phyloP scores from a whole-genome alignment of 208 protist genomes.

The Vickermania ingenoplastis region DNA sequence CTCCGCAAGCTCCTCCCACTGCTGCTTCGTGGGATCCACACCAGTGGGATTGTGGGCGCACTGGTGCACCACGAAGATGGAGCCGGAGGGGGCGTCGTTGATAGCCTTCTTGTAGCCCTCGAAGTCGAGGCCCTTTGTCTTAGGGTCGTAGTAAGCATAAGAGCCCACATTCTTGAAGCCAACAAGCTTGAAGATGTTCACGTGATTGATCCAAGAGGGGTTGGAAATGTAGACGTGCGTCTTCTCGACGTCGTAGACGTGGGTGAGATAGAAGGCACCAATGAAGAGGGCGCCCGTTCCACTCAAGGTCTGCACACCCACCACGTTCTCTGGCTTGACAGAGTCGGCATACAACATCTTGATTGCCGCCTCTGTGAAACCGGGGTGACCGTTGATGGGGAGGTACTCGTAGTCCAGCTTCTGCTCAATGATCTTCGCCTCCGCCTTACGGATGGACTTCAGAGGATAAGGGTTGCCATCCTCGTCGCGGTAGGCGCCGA shows the following conservation, averaged over 20 bases:
- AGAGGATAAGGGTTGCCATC: constrained; percentile 92
- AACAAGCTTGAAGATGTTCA: constrained; percentile 38
- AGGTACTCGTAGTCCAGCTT: constrained; percentile 96
- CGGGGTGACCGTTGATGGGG: constrained; percentile 86
- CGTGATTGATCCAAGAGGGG: constrained; percentile 87
- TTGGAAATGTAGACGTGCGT: constrained; percentile 71
- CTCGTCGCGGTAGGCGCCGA: constrained; percentile 97
- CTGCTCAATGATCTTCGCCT: constrained; percentile 48
- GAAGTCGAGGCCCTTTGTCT: constrained; percentile 67
- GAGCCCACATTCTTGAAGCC: constrained; percentile 47
- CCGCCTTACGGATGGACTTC: constrained; percentile 82
- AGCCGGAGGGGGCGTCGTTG: constrained; percentile 56
- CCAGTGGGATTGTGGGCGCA: constrained; percentile 99
- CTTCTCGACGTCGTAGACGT: constrained; percentile 16
- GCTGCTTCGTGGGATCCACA: constrained; percentile 91
- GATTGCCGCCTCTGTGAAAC: constrained; percentile 73
- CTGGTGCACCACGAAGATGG: constrained; percentile 94
- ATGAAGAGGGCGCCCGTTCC: constrained; percentile 84
- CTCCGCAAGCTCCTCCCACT: constrained; percentile 93
- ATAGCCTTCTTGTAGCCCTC: constrained; percentile 80
- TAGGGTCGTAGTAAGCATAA: constrained; percentile 80
- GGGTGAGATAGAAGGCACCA: constrained; percentile 47
- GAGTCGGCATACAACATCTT: constrained; percentile 86
- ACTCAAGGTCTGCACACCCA: constrained; percentile 74
- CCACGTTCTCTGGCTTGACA: constrained; percentile 42